These are phyloP conservation scores for Phytophthora pisi DNA, from an alignment of 352 stramenopile species.

Conservation along the genomic window DNA sequence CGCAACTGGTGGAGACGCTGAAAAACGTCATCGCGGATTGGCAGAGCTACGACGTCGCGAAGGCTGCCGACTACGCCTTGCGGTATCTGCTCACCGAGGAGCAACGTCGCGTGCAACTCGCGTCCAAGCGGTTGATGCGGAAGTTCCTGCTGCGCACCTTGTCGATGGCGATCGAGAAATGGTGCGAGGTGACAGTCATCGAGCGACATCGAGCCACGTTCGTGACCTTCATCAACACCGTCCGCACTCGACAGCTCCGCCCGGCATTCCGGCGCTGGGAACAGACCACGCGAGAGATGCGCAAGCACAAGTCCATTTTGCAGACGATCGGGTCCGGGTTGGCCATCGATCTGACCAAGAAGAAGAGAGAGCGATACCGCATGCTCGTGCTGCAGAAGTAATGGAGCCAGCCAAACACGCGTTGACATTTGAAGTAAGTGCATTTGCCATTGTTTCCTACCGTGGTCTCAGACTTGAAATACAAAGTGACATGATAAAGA, in stretches of 20 bases:
- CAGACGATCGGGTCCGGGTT: slow-evolving; percentile 57
- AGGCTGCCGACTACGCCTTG: slow-evolving; percentile 67
- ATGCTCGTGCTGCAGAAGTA: slow-evolving; percentile 77
- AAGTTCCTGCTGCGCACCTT: slow-evolving; percentile 50
- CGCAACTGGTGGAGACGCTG: slow-evolving; percentile 53
- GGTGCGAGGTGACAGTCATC: slow-evolving; percentile 47
- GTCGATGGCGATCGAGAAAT: slow-evolving; percentile 51
- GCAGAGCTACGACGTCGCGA: slow-evolving; percentile 49
- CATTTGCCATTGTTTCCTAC: slow-evolving; percentile 1
- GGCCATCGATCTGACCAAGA: slow-evolving; percentile 67
- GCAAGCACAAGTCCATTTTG: slow-evolving; percentile 51
- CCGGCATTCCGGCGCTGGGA: slow-evolving; percentile 72
- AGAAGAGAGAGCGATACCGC: slow-evolving; percentile 63
- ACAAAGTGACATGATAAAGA: slow-evolving; percentile 10
- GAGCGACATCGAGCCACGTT: slow-evolving; percentile 54
- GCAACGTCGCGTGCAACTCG: slow-evolving; percentile 55
- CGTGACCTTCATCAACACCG: slow-evolving; percentile 48
- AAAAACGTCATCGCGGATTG: slow-evolving; percentile 42
- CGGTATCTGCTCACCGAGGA: slow-evolving; percentile 59
- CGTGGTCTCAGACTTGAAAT: not conserved
- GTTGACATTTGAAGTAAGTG: slow-evolving; percentile 9
- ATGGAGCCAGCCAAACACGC: not conserved
- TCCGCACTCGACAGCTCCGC: slow-evolving; percentile 53
- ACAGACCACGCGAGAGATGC: slow-evolving; percentile 40
- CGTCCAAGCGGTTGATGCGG: slow-evolving; percentile 49